These are phyloP conservation scores for Cercospora brassicicola DNA, from an alignment of 2,329 filamentous ascomycete species.

Conservation along the genomic window DNA sequence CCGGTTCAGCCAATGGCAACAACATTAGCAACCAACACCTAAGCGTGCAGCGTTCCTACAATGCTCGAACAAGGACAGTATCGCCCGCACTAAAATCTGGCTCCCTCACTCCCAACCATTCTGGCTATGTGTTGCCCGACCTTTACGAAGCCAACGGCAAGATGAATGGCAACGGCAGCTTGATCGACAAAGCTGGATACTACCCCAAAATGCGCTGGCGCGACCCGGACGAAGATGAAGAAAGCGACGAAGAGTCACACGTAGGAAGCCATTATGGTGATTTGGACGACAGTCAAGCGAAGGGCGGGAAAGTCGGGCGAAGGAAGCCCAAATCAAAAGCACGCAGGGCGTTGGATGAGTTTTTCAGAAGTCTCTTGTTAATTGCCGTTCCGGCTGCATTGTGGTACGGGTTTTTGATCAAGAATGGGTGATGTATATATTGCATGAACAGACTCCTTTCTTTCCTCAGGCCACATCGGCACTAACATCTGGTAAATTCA, in stretches of 20 bases:
- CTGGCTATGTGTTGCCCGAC: slow-evolving; percentile 18
- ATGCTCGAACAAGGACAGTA: slow-evolving; percentile 42
- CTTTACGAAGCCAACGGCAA: slow-evolving; percentile 32
- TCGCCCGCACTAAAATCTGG: slow-evolving; percentile 40
- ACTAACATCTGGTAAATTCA: neutral
- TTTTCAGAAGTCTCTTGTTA: slow-evolving; percentile 20
- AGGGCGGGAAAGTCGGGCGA: slow-evolving; percentile 20
- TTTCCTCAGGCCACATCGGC: neutral
- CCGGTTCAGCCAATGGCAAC: slow-evolving; percentile 27
- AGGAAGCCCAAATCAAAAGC: slow-evolving; percentile 21
- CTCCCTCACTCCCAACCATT: slow-evolving; percentile 24
- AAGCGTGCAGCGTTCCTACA: slow-evolving; percentile 35
- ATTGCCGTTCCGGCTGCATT: slow-evolving; percentile 24
- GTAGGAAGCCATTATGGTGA: slow-evolving; percentile 21
- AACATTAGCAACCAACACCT: slow-evolving; percentile 27
- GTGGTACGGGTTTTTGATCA: slow-evolving; percentile 26
- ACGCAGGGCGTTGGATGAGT: slow-evolving; percentile 25
- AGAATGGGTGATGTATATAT: slow-evolving; percentile 18
- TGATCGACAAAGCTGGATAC: slow-evolving; percentile 48
- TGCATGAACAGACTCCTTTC: neutral
- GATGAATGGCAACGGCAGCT: slow-evolving; percentile 13
- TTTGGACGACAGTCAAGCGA: slow-evolving; percentile 25
- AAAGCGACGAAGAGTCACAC: slow-evolving; percentile 33
- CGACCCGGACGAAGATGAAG: slow-evolving; percentile 36
- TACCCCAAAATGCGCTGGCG: slow-evolving; percentile 38